Conservation (phyloP, 2,329 filamentous ascomycete genomes). For the Neonectria magnoliae region DNA sequence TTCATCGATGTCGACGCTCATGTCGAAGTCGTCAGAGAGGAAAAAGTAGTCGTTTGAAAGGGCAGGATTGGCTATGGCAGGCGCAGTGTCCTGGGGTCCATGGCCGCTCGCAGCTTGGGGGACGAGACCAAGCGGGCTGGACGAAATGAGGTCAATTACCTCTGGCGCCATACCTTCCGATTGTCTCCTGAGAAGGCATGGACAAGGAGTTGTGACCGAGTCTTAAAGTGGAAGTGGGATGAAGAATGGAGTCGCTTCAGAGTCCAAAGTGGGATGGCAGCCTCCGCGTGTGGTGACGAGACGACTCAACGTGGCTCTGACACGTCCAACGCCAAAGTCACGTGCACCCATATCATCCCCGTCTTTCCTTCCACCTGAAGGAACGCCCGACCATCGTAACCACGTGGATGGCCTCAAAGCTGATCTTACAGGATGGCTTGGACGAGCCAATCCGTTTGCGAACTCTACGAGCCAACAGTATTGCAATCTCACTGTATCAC, state of each 20-base stretch:
- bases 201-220: not conserved
- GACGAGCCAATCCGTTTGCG: too few relatives aligned
- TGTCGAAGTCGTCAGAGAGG: conserved; percentile 53
- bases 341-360: conserved; percentile 20
- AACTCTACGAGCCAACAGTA: not conserved
- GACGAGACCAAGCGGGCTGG: conserved; percentile 42
- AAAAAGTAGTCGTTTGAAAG: conserved; percentile 27
- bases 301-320: not conserved
- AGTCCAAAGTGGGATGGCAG: conserved; percentile 15
- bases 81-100: not conserved
- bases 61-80: not conserved
- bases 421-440: not conserved
- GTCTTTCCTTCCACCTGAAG: not conserved
- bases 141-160: conserved; percentile 52
- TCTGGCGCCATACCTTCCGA: conserved; percentile 43
- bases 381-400: not conserved
- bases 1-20: conserved; percentile 50
- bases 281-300: conserved; percentile 35
- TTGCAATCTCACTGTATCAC: not conserved
- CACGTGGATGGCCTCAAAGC: not conserved
- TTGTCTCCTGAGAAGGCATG: conserved; percentile 1
- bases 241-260: not conserved
- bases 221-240: not conserved
- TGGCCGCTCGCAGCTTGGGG: conserved; percentile 2
- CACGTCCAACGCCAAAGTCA: conserved; percentile 43